phyloP scores from a whole-genome alignment of 805 yeast genomes.

The Ogataea chonburiensis region DNA sequence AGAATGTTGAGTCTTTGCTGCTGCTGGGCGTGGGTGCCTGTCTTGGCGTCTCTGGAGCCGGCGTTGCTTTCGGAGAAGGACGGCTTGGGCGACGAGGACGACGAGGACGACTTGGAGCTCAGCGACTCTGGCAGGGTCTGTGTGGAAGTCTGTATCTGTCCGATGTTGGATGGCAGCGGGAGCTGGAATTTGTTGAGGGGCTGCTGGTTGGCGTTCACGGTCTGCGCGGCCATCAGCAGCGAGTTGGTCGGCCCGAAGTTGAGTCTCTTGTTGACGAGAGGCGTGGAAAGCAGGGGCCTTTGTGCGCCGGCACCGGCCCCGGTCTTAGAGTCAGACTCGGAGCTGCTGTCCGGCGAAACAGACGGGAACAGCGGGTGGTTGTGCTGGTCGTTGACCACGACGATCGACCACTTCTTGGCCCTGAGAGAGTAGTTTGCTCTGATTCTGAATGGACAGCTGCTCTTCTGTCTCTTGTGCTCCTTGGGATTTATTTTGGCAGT shows the following conservation, averaged over 20 bases:
- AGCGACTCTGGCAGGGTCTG: slow-evolving; percentile 15
- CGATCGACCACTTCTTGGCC: slow-evolving; percentile 56
- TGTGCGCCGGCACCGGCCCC: slow-evolving; percentile 7
- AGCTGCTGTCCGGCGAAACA: slow-evolving; percentile 1
- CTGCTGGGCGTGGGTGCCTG: slow-evolving; percentile 9
- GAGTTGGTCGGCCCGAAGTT: slow-evolving; percentile 27
- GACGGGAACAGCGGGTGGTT: slow-evolving; percentile 46
- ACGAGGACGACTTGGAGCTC: slow-evolving; percentile 24
- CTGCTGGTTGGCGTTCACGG: slow-evolving; percentile 18
- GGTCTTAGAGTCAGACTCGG: slow-evolving; percentile 13
- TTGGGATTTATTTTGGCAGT: slow-evolving; percentile 13
- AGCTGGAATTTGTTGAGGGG: slow-evolving; percentile 23
- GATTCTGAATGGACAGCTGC: slow-evolving; percentile 58
- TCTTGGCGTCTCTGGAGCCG: slow-evolving; percentile 6
- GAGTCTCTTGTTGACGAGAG: slow-evolving; percentile 11
- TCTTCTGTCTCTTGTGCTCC: slow-evolving; percentile 30
- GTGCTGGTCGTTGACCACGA: slow-evolving; percentile 58
- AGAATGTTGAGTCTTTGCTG: slow-evolving; percentile 22
- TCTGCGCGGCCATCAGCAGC: slow-evolving; percentile 26
- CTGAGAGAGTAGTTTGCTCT: slow-evolving; percentile 60
- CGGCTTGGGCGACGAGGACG: slow-evolving; percentile 22
- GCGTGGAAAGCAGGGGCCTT: slow-evolving; percentile 10
- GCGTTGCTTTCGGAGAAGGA: slow-evolving; percentile 13
- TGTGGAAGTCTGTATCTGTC: slow-evolving; percentile 14
- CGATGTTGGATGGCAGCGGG: slow-evolving; percentile 24